Evolutionary conservation across 148 eudicot genomes (phyloP).

Genomic region (Chenopodium album): DNA sequence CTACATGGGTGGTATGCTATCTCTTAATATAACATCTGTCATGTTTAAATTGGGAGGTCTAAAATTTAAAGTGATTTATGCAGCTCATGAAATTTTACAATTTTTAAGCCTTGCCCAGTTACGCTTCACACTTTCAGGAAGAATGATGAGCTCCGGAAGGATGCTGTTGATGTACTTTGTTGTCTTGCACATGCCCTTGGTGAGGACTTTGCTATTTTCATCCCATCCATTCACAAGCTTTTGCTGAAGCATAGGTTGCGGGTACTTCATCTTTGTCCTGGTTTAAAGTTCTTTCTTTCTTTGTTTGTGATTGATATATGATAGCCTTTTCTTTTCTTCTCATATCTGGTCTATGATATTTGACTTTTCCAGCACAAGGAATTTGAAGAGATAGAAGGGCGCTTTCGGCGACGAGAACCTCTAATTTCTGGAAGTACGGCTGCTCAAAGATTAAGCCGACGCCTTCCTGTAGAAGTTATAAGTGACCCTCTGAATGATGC

Average conservation of each 20-base stretch:
- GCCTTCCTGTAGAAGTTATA: conserved; percentile 77
- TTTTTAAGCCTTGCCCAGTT: neutral
- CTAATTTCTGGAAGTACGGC: conserved; percentile 60
- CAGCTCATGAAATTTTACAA: neutral
- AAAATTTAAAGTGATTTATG: neutral
- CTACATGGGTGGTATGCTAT: neutral
- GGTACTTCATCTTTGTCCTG: conserved; percentile 38
- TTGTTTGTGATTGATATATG: neutral
- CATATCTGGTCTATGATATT: conserved; percentile 1
- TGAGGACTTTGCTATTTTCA: conserved; percentile 88
- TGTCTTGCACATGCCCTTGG: conserved; percentile 95
- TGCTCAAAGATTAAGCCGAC: conserved; percentile 71
- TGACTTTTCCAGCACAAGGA: conserved; percentile 71
- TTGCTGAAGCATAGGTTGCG: conserved; percentile 79
- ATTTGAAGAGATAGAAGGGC: conserved; percentile 90
- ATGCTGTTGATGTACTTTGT: conserved; percentile 93
- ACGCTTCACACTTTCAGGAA: conserved; percentile 45
- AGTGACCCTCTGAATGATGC: conserved; percentile 83
- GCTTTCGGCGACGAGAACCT: conserved; percentile 67
- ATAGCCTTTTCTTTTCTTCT: neutral
- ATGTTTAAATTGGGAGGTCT: neutral
- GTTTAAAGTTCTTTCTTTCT: neutral
- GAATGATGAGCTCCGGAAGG: conserved; percentile 90
- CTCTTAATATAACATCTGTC: neutral
- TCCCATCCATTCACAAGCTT: conserved; percentile 91